Evolutionary conservation across 306 rosid genomes (phyloP).

Genomic region (Chamaecrista fasciculata): DNA sequence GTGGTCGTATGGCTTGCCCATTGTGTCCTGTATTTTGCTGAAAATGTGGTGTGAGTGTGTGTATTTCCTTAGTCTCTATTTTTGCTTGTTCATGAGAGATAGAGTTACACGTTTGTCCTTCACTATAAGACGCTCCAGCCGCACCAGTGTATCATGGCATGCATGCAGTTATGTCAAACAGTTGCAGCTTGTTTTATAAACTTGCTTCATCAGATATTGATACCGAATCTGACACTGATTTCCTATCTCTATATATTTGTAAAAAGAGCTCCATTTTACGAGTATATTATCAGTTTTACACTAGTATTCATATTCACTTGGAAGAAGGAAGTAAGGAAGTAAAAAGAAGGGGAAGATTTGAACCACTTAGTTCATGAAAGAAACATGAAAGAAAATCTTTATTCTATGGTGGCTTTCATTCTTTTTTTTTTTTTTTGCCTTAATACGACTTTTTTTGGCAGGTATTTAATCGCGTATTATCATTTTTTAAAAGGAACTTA

Average conservation of each 20-base stretch:
- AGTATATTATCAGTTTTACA: background rate
- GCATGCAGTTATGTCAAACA: slow-evolving; percentile 8
- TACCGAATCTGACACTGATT: background rate
- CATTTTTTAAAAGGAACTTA: too few relatives aligned
- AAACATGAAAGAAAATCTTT: background rate
- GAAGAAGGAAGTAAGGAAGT: background rate
- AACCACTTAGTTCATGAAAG: background rate
- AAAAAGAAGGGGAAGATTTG: background rate
- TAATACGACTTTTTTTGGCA: too few relatives aligned
- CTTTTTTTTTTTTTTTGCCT: background rate
- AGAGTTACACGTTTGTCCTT: slow-evolving; percentile 10
- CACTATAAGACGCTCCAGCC: background rate
- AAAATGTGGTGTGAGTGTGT: background rate
- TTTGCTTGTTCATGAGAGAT: slow-evolving; percentile 9
- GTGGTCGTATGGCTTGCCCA: slow-evolving; percentile 9
- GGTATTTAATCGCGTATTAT: too few relatives aligned
- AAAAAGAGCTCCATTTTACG: slow-evolving; percentile 1
- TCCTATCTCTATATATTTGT: background rate
- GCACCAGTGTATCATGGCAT: background rate
- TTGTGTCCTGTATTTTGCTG: background rate
- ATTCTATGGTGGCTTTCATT: background rate
- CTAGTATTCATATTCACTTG: background rate
- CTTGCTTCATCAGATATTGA: background rate
- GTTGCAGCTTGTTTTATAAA: slow-evolving; percentile 2
- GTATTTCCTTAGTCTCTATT: slow-evolving; percentile 4